A percentile compares a stretch with the other conserved stretches of the same genome.
These are phyloP conservation scores for Fusarium keratoplasticum DNA, from an alignment of 2,329 filamentous ascomycete species.

Conservation along the genomic window DNA sequence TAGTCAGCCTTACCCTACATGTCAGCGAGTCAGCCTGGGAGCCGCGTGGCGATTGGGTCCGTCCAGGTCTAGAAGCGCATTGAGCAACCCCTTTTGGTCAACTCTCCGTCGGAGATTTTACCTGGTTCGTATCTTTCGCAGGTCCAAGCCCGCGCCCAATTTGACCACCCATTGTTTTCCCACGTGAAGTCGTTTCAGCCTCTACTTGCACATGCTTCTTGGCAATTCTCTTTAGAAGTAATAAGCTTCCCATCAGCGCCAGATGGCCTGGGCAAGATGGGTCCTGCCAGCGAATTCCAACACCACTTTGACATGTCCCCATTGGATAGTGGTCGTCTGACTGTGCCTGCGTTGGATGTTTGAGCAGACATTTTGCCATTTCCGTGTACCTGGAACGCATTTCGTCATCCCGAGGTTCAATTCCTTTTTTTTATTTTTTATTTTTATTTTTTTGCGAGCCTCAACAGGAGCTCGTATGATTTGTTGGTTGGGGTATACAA, in stretches of 20 bases:
- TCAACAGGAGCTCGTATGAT: not conserved
- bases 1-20: not conserved
- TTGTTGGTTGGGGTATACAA: not conserved
- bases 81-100: not conserved
- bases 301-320: not conserved
- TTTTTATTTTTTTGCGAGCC: not conserved
- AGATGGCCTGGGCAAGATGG: not conserved
- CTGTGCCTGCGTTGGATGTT: not conserved
- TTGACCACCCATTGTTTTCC: not conserved
- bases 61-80: not conserved
- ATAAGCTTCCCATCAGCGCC: not conserved
- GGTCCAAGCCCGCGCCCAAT: not conserved
- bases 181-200: slow-evolving; percentile 1
- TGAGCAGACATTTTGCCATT: not conserved
- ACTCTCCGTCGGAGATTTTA: not conserved
- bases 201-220: not conserved
- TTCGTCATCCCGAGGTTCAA: not conserved
- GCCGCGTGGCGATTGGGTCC: not conserved
- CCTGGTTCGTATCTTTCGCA: not conserved
- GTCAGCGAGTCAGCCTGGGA: not conserved
- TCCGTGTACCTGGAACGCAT: not conserved
- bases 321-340: slow-evolving; percentile 2
- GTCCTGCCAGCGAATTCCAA: not conserved
- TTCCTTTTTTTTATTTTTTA: not conserved
- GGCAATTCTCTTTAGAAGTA: not conserved